These are phyloP conservation scores for Cladosporium sp. DNA, from an alignment of 2,329 filamentous ascomycete species.

Conservation along the genomic window DNA sequence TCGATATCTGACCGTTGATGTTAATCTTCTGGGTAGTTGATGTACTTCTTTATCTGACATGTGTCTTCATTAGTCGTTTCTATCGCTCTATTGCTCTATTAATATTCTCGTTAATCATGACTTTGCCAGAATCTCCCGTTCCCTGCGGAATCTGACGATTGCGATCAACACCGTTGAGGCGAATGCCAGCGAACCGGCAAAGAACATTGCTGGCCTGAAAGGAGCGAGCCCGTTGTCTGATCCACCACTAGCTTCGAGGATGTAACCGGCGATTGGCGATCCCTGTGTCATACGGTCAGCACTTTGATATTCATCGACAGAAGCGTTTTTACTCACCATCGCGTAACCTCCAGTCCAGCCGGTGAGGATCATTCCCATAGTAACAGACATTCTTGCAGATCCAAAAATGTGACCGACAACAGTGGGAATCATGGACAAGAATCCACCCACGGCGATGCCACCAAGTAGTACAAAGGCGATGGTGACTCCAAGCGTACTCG, in stretches of 20 bases:
- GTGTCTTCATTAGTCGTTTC: neutral
- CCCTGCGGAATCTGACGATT: neutral
- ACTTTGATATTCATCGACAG: neutral
- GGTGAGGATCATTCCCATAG: conserved; percentile 59
- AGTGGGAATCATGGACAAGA: conserved; percentile 61
- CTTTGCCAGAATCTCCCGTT: conserved; percentile 1
- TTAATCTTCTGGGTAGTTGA: no score
- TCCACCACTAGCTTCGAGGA: conserved; percentile 50
- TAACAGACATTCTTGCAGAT: conserved; percentile 39
- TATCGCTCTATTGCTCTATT: neutral
- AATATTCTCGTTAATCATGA: neutral
- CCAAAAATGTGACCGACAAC: conserved; percentile 58
- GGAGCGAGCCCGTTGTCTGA: conserved; percentile 46
- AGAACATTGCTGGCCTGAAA: conserved; percentile 59
- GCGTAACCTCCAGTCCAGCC: conserved; percentile 59
- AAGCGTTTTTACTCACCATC: conserved; percentile 37
- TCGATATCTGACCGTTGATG: no score
- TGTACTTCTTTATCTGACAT: neutral
- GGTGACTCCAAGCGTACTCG: conserved; percentile 50
- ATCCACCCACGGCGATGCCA: conserved; percentile 57
- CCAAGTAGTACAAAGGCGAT: conserved; percentile 56
- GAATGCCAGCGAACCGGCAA: conserved; percentile 39
- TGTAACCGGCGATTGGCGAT: conserved; percentile 56
- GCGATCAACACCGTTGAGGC: neutral
- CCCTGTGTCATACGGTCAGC: conserved; percentile 30